These are phyloP conservation scores for Blastocystis sp. DNA, from an alignment of 352 stramenopile genomes.

Conservation along the genomic window DNA sequence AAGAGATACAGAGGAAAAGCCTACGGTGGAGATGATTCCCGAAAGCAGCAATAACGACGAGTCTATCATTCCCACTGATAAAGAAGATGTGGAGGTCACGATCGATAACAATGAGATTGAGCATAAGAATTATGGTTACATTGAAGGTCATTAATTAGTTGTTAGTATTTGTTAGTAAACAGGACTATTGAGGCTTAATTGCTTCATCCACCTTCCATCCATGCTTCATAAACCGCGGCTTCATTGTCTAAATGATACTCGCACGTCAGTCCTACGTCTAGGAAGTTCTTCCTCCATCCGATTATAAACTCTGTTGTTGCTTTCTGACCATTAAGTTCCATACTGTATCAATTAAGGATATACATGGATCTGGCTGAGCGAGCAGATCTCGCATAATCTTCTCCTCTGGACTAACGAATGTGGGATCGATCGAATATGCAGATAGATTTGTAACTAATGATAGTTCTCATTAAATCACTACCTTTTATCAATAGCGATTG, in stretches of 20 bases:
- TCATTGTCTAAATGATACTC: conserved; percentile 13
- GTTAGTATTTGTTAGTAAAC: not conserved
- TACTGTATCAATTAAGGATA: not conserved
- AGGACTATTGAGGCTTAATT: not conserved
- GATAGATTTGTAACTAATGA: not conserved
- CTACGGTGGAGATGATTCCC: conserved; percentile 15
- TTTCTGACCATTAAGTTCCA: not conserved
- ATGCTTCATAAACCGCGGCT: conserved; percentile 29
- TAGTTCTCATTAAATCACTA: not conserved
- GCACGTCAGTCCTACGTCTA: not conserved
- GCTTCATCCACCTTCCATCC: conserved; percentile 46
- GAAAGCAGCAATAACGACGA: conserved; percentile 48
- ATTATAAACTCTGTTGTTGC: conserved; percentile 38
- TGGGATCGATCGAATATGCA: conserved; percentile 36
- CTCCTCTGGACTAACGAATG: conserved; percentile 22
- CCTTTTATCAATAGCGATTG: not conserved
- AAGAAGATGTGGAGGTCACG: conserved; percentile 38
- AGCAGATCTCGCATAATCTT: conserved; percentile 3
- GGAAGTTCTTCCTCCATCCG: conserved; percentile 37
- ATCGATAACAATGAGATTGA: conserved; percentile 13
- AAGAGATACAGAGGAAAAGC: conserved; percentile 1
- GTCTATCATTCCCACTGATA: conserved; percentile 18
- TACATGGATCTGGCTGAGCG: not conserved
- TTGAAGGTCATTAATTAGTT: too few species aligned
- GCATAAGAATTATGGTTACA: too few species aligned